Conservation (phyloP, 2,329 filamentous ascomycete genomes). For the Penicillium freii region DNA sequence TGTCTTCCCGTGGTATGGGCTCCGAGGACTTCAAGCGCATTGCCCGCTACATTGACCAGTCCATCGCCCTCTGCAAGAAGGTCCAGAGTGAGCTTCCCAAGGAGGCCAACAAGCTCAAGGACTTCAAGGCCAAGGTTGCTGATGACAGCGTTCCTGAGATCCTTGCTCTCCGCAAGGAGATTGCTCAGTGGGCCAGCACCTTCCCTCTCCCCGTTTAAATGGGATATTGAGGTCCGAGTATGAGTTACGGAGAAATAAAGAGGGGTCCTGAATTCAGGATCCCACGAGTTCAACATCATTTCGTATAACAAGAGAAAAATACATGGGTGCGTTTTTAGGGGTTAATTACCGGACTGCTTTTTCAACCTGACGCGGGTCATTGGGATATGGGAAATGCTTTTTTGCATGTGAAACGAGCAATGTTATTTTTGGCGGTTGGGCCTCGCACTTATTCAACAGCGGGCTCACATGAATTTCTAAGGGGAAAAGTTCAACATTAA, state of each 20-base stretch:
- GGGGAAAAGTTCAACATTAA: conserved; percentile 25
- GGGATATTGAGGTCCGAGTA: not conserved
- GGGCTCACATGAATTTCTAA: conserved; percentile 20
- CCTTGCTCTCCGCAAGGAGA: conserved; percentile 81
- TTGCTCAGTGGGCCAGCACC: conserved; percentile 76
- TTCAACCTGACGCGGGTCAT: conserved; percentile 41
- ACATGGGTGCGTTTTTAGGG: conserved; percentile 32
- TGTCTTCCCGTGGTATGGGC: conserved; percentile 94
- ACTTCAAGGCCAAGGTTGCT: conserved; percentile 93
- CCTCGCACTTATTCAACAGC: conserved; percentile 25
- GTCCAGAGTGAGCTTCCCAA: conserved; percentile 83
- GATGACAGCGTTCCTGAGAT: conserved; percentile 77
- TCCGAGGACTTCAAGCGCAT: conserved; percentile 90
- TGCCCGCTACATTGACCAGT: conserved; percentile 80
- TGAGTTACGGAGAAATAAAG: conserved; percentile 9
- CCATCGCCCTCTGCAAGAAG: conserved; percentile 86
- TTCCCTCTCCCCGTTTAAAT: conserved; percentile 77
- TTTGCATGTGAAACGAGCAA: conserved; percentile 25
- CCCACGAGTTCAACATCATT: conserved; percentile 41
- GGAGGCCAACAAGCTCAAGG: conserved; percentile 98
- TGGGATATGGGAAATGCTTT: conserved; percentile 33
- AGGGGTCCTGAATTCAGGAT: conserved; percentile 16
- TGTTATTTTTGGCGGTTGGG: conserved; percentile 14
- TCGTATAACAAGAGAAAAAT: conserved; percentile 29
- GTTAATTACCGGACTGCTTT: conserved; percentile 42